Conservation (phyloP, 768 basidiomycete species). For the Mycena belliarum region DNA sequence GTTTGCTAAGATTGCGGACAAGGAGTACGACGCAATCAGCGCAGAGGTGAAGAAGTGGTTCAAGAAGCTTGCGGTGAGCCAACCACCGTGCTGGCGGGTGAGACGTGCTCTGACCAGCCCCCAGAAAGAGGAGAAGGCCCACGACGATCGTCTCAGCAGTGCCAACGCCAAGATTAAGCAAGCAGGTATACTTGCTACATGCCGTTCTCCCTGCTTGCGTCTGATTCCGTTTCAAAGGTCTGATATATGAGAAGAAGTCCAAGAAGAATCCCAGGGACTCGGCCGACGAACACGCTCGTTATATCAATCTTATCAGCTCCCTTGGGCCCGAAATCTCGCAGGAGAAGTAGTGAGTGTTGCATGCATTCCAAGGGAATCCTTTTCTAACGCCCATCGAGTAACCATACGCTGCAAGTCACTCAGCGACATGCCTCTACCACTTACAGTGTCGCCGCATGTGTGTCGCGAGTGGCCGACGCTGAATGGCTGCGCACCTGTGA, state of each 20-base stretch:
- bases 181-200: conserved; percentile 48
- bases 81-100: conserved; percentile 1
- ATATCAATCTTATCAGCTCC: conserved; percentile 70
- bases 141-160: conserved; percentile 68
- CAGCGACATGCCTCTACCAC: conserved; percentile 61
- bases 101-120: background rate
- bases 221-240: conserved; percentile 44
- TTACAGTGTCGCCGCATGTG: conserved; percentile 60
- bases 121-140: conserved; percentile 79
- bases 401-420: conserved; percentile 63
- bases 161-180: conserved; percentile 77
- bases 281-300: conserved; percentile 74
- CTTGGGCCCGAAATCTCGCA: conserved; percentile 79
- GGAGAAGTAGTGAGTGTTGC: conserved; percentile 69
- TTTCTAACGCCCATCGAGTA: conserved; percentile 42
- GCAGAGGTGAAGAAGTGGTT: conserved; percentile 83
- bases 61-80: conserved; percentile 74
- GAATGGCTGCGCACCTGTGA: conserved; percentile 78
- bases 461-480: conserved; percentile 74
- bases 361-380: background rate
- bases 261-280: conserved; percentile 71
- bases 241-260: conserved; percentile 75
- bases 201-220: background rate
- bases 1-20: conserved; percentile 74
- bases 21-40: conserved; percentile 66